Evolutionary conservation across 805 yeast genomes (phyloP).

Genomic region (Metschnikowia cerradonensis): DNA sequence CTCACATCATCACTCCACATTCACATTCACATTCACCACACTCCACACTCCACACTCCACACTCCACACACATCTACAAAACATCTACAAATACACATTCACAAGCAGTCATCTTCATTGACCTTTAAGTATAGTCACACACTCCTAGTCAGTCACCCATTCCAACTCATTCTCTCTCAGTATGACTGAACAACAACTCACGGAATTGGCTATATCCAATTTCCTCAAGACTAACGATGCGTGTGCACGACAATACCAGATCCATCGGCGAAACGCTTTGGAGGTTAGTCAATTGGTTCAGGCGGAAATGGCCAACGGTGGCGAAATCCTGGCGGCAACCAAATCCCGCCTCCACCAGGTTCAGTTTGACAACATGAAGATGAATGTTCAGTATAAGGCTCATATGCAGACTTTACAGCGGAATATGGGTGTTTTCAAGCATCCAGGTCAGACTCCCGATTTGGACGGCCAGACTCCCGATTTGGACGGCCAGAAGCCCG

Average conservation of each 20-base stretch:
- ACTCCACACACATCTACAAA: too few relatives aligned
- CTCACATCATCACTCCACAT: too few relatives aligned
- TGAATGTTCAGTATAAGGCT: slow-evolving; percentile 22
- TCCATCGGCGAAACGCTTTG: slow-evolving; percentile 28
- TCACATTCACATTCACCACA: too few relatives aligned
- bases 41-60: too few relatives aligned
- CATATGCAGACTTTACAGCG: slow-evolving; percentile 23
- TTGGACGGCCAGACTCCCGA: slow-evolving; percentile 21
- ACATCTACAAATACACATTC: too few relatives aligned
- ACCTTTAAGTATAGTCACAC: too few relatives aligned
- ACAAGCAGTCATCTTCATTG: too few relatives aligned
- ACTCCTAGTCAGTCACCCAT: too few relatives aligned
- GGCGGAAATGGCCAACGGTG: slow-evolving; percentile 10
- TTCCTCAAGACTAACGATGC: slow-evolving; percentile 33
- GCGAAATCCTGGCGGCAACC: slow-evolving; percentile 11
- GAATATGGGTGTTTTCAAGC: slow-evolving; percentile 15
- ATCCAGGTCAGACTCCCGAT: slow-evolving; percentile 14
- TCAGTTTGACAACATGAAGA: slow-evolving; percentile 27
- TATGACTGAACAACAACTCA: slow-evolving; percentile 27
- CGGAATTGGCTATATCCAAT: slow-evolving; percentile 28
- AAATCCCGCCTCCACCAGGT: slow-evolving; percentile 19
- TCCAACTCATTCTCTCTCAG: too few relatives aligned
- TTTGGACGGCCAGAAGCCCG: slow-evolving; percentile 17
- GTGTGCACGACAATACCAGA: slow-evolving; percentile 28
- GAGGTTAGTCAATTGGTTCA: slow-evolving; percentile 8